Evolutionary conservation across 371 early-diverging fungal genomes (phyloP), one percentile per base, ranked within the genome.

Genomic region (Mucor irregularis): DNA sequence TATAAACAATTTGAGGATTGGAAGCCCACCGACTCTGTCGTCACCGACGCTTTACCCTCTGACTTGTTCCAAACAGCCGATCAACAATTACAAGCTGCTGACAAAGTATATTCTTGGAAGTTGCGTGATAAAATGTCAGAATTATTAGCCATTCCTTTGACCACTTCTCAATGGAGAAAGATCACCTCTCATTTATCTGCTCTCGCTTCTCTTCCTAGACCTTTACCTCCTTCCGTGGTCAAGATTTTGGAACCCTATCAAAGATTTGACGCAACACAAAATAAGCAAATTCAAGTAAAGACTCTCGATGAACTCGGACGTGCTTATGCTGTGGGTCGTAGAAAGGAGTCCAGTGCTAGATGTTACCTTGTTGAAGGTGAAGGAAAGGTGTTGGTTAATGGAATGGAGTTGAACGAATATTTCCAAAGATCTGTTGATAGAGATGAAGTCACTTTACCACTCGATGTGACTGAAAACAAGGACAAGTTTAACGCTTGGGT

Each of bases 401-500:
- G 97, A n/a, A 53, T 69, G 38, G 85, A 87, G 11, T 61, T 92
- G 40, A 69, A 84, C 0, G 76, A 84, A 1, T 94, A 96, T 76
- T 96, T 98, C 69, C 61, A 75, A 33, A 73, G 84, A 58, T 54
- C 76, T 11, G 63, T 74, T 35, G 88, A 91, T 68, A 77, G 89
- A 40, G 85, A 92, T 21, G 71, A 81, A 14, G 78, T 93, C 21
- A 62, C 90, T 26, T 74, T 82, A 56, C 96, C 97, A n/a, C 81
- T 97, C 42, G 73, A 82, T 51, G 81, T 83, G 11, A 85, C 88
- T 4, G 68, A 78, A 10, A 68, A 60, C 25, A 64, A 88, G 13
- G 89, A 90, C 9, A 80, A 85, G 52, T 98, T 83, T 72, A 96
- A 97, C 69, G 92, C 90, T 25, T 98, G 93, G 90, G 73, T 87